Evolutionary conservation across 2,329 filamentous ascomycete genomes (phyloP), one percentile per base, ranked within the genome.

Genomic region (Cladosporium sp.): DNA sequence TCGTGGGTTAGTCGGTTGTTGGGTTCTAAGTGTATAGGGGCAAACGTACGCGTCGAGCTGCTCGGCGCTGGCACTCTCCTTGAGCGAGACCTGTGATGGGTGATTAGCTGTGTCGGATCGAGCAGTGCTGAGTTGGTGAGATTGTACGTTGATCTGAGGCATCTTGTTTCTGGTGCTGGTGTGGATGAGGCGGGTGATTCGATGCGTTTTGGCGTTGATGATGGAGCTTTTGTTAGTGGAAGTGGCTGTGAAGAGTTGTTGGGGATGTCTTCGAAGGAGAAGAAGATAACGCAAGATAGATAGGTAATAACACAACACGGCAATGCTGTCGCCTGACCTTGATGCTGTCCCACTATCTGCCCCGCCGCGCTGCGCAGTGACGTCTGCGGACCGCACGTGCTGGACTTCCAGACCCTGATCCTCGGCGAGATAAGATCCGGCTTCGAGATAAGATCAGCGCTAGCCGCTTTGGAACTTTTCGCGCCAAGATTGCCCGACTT

Each of bases 1-100:
- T 32, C 9, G 35, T 18, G 10, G 31, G 22, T 16, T 42, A 18
- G 63, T 34, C 13, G 34, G 10, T 9, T 32, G 14, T 13, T 28
- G 14, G 13, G 33, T 14, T 32, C 9, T 43, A 19, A 43, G 22
- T 5, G 41, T 16, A 10, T 16, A 31, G 33, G 14, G 16, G 10
- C 18, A 10, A n/a, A 59, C 80, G 61, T 72, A 89, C 86, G 79
- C 79, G 46, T 83, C 74, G 59, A 95, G 77, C 66, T 95, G 76
- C 32, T 83, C 81, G 44, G 75, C 66, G 54, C 81, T 78, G 59
- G 85, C 83, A 57, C 83, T 81, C 38, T 83, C 75, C 72, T 93
- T 92, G 72, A 88, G 81, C 53, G 89, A 89, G 59, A 95, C 82
- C 90, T 95, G 56, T 28, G 35, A 4, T 50, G 60, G 64, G 68